Evolutionary conservation across 202 grass and related monocot species (phyloP), one percentile per base, ranked within the genome.

Genomic region (Musa balbisiana): DNA sequence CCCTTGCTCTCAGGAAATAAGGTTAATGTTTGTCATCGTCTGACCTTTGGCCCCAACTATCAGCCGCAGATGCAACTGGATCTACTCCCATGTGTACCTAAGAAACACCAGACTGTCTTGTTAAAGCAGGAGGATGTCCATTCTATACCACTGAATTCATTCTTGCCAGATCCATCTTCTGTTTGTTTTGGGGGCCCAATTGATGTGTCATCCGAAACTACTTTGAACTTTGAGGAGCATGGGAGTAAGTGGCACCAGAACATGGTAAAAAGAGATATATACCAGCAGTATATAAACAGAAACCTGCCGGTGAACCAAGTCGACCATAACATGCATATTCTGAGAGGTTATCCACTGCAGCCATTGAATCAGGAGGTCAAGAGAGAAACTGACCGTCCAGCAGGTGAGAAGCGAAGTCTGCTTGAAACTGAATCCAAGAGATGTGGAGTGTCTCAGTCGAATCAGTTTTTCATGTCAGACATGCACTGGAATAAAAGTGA

Each of bases 171-270:
- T 82, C 83, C 87, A 68, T 78, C 78, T 2, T 79, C 78, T 64
- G 75, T 87, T 85, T 75, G 87, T 90, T 90, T 86, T 65, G 83
- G 79, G 58, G 81, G 85, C 60, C 80, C 69, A 56, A 67, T 22
- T 69, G 58, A 52, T 79, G 55, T 87, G 81, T 82, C 83, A 8
- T 82, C 87, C 76, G 75, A 85, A 60, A 80, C 87, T 76, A 80
- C 71, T 17, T 72, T 83, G 21, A 87, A 71, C 64, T 92, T 89
- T 69, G 75, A 85, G 50, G 78, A 83, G 54, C 76, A 66, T 77
- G 78, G 27, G 71, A 85, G 63, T 77, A 79, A 55, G 80, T 19
- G 29, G 3, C 54, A 50, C 62, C 80, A 53, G 70, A 67, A 72
- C 73, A 51, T 79, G 17, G 82, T 75, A 50, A 20, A 75, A 62